Evolutionary conservation across 2,329 filamentous ascomycete genomes (phyloP), one percentile per base, ranked within the genome.

Genomic region (Colletotrichum echinochloae): DNA sequence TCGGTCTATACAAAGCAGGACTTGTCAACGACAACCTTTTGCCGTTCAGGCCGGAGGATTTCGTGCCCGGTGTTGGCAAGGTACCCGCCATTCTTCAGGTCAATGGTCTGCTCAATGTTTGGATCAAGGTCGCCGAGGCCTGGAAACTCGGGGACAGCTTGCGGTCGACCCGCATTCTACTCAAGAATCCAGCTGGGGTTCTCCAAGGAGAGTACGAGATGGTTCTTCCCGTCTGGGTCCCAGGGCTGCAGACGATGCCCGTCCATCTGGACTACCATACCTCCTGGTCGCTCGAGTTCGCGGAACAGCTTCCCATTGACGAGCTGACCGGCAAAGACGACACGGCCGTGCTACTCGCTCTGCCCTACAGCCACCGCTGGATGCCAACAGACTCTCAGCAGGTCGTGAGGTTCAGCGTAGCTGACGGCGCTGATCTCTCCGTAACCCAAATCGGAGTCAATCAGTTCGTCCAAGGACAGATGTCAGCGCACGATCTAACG

Each of bases 1-100:
- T 88, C 28, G 84, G 84, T 6, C 83, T 98, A 0, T 90, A 95
- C 76, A 75, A 87, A 9, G 91, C 88, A 33, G 91, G 92, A 0
- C 82, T 98, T 6, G 80, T 98, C 1, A 94, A 93, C 72, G 88
- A 97, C 18, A 86, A 97, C 74, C 81, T 98, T 0, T 83, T 97
- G 49, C 95, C 95, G 11, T 81, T 86, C 18, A 80, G 79, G 64
- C 79, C 82, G 12, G 78, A 83, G 2, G 82, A 83, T n/a, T 73
- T 80, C 11, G 72, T 78, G 4, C 75, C 80, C 2, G 81, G 79
- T 0, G 74, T 85, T 1, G 81, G 84, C 41, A 77, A 77, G 2
- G 80, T 84, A 0, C 75, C 75, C 2, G 71, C 82, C 0, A 73
- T 82, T 12, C 75, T 79, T 3, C 71, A 77, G 5, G 82, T 84